A percentile compares a stretch with the other conserved stretches of the same genome.
phyloP scores from a whole-genome alignment of 176 grass and related monocot species.

The Alloteropsis semialata region DNA sequence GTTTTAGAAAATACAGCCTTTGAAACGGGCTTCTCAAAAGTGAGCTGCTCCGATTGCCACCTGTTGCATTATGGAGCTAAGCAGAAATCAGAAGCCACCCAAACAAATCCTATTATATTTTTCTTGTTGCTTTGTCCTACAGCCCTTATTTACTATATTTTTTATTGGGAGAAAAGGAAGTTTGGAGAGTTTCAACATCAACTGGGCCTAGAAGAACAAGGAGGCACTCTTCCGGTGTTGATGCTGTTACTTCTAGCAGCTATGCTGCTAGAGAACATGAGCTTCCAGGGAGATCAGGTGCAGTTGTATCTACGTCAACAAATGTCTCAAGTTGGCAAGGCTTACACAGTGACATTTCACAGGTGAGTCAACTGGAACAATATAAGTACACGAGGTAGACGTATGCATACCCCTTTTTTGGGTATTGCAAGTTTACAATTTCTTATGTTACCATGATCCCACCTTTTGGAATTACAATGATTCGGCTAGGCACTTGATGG shows the following conservation, averaged over 20 bases:
- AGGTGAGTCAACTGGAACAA: constrained; percentile 42
- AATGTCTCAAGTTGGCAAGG: constrained; percentile 49
- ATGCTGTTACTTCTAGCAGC: constrained; percentile 73
- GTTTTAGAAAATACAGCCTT: background rate
- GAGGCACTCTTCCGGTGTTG: constrained; percentile 63
- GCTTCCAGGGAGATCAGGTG: constrained; percentile 52
- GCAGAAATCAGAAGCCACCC: background rate
- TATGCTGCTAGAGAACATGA: constrained; percentile 77
- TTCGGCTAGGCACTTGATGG: too few species aligned
- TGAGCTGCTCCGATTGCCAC: background rate
- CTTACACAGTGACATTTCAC: constrained; percentile 54
- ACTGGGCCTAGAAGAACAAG: constrained; percentile 76
- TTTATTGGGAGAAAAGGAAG: constrained; percentile 55
- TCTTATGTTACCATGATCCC: too few species aligned
- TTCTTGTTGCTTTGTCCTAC: constrained; percentile 7
- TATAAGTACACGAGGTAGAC: background rate
- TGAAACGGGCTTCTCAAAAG: background rate
- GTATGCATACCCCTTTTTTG: too few species aligned
- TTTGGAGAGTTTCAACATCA: constrained; percentile 99
- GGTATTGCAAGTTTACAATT: too few species aligned
- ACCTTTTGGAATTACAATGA: too few species aligned
- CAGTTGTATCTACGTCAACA: constrained; percentile 42
- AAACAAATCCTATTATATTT: background rate
- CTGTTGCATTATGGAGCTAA: background rate
- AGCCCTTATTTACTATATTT: constrained; percentile 22